Percentiles rank a stretch among this genome's conserved stretches.
Evolutionary conservation across 2,329 filamentous ascomycete genomes (phyloP).

Genomic region (Fusarium mexicanum): DNA sequence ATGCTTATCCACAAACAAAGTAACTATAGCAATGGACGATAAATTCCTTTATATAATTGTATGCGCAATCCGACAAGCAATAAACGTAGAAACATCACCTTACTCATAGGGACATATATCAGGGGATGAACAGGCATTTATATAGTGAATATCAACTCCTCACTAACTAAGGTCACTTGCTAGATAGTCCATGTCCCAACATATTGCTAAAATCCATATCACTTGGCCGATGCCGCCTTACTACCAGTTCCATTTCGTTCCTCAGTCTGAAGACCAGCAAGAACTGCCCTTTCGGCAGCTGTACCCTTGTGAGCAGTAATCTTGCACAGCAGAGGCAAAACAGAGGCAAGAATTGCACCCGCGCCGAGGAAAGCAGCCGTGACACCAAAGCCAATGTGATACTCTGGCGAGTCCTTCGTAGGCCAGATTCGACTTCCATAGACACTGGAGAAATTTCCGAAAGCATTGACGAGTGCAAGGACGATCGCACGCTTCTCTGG

Average conservation of each 20-base stretch:
- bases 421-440: background rate
- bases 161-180: background rate
- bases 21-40: no score
- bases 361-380: background rate
- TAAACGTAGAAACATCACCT: background rate
- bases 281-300: background rate
- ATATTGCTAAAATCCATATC: background rate
- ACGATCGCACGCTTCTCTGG: background rate
- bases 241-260: background rate
- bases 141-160: background rate
- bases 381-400: background rate
- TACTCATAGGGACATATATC: accelerated
- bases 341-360: background rate
- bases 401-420: background rate
- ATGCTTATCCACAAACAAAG: no score
- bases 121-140: accelerated
- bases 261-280: background rate
- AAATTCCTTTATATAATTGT: no score
- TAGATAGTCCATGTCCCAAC: background rate
- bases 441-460: background rate
- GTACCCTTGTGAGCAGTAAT: background rate
- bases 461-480: background rate
- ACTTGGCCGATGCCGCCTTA: background rate
- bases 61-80: accelerated
- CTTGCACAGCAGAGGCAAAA: background rate